phyloP scores from a whole-genome alignment of 1,284 basidiomycete species.

The Microbotryum intermedium region DNA sequence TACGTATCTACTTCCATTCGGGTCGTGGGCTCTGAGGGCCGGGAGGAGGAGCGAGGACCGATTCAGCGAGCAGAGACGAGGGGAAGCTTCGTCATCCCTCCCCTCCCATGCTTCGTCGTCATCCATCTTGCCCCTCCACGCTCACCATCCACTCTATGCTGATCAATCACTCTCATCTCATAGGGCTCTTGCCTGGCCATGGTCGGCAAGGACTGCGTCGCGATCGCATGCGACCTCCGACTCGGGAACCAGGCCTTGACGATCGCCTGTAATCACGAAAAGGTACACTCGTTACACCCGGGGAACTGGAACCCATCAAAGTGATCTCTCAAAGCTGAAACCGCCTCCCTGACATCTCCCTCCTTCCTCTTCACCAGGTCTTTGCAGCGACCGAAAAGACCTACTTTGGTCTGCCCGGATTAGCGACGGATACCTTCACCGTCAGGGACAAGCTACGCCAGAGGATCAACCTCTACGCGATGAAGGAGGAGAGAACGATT shows the following conservation, averaged over 20 bases:
- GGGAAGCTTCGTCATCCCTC: too few species aligned
- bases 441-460: slow-evolving; percentile 87
- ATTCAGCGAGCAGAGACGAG: too few species aligned
- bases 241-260: slow-evolving; percentile 83
- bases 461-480: slow-evolving; percentile 97
- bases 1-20: too few species aligned
- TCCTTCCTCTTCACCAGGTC: slow-evolving; percentile 49
- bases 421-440: slow-evolving; percentile 88
- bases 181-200: slow-evolving; percentile 93
- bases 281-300: slow-evolving; percentile 48
- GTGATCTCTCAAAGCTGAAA: not conserved
- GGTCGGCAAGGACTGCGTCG: slow-evolving; percentile 97
- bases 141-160: too few species aligned
- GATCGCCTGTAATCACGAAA: slow-evolving; percentile 87
- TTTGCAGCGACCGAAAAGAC: slow-evolving; percentile 90
- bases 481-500: slow-evolving; percentile 98
- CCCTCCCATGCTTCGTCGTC: too few species aligned
- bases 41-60: too few species aligned
- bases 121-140: too few species aligned
- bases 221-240: slow-evolving; percentile 91
- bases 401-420: slow-evolving; percentile 83
- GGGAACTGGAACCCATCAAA: not conserved
- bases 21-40: too few species aligned
- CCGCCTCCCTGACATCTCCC: not conserved
- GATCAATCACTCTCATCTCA: too few species aligned